Evolutionary conservation across 1,139 yeast species (phyloP), one percentile per base, ranked within the genome.

Genomic region (Fermentozyma sake): DNA sequence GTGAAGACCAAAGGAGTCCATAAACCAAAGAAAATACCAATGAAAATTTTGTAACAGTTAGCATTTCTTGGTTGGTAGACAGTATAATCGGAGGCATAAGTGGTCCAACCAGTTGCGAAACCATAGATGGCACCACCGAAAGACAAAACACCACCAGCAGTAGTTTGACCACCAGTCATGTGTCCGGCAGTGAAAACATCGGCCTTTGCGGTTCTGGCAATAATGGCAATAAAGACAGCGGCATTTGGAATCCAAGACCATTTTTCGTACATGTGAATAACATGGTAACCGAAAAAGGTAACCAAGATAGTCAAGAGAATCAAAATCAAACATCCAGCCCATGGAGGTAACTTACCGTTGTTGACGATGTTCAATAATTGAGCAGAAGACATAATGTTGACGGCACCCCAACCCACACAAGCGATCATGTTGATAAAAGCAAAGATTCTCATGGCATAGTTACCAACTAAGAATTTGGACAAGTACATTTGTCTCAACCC

Each of bases 351-450:
- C 27, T 68, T 67, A 19, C 72, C 74, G 46, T 72, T 62, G 58
- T 85, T 84, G 38, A 86, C 79, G 52, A 83, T 76, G 57, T 81
- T 79, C 41, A 87, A 67, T 48, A 87, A 66, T 53, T 85, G 94
- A 14, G 96, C 95, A 18, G 93, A 78, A 15, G 87, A 82, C 76
- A 87, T 84, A 39, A 86, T 83, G 58, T 87, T 89, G 25, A 86
- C 93, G 11, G 95, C 85, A 57, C 94, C 87, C 96, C 96, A 87
- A 41, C 96, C 96, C 38, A 87, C 73, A 71, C 96, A 85, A 10
- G 95, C 93, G 46, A 87, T 57, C 46, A 79, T 74, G 52, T 87
- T 87, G 48, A 87, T 68, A 23, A 80, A 54, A 11, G 94, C 80
- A 49, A 87, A 83, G 33, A 87, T 66, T 52, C 95, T 72, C 58